phyloP scores from a whole-genome alignment of 441 rosid species.

The Croton setiger region DNA sequence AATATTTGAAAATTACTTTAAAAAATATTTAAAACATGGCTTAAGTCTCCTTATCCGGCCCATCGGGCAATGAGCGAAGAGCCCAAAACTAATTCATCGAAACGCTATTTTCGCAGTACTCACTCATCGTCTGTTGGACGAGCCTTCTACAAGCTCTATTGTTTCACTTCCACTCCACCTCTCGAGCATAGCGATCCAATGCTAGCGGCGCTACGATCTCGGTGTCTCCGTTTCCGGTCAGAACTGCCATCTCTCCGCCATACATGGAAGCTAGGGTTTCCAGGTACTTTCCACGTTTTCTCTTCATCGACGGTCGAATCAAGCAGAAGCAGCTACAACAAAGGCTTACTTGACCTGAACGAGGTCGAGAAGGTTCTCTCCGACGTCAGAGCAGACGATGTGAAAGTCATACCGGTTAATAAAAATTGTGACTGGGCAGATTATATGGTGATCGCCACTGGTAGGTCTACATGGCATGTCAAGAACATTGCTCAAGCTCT shows the following conservation, averaged over 20 bases:
- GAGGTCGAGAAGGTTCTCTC: slow-evolving; percentile 76
- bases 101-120: not conserved
- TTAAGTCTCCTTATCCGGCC: too few species aligned
- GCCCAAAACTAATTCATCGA: too few species aligned
- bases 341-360: slow-evolving; percentile 40
- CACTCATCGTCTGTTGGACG: not conserved
- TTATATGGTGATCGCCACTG: slow-evolving; percentile 78
- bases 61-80: too few species aligned
- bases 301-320: slow-evolving; percentile 29
- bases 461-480: slow-evolving; percentile 88
- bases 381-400: slow-evolving; percentile 81
- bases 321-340: slow-evolving; percentile 7
- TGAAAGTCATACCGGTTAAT: slow-evolving; percentile 48
- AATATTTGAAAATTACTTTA: too few species aligned
- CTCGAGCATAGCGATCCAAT: slow-evolving; percentile 26
- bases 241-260: slow-evolving; percentile 13
- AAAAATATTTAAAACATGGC: too few species aligned
- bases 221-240: slow-evolving; percentile 19
- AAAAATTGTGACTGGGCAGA: slow-evolving; percentile 68
- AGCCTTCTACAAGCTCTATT: not conserved
- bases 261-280: slow-evolving; percentile 45
- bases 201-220: slow-evolving; percentile 61
- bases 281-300: slow-evolving; percentile 20
- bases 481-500: slow-evolving; percentile 46
- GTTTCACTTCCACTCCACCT: not conserved